Evolutionary conservation across 169 alveolate species (phyloP).

Genomic region (Amoebophrya sp.): DNA sequence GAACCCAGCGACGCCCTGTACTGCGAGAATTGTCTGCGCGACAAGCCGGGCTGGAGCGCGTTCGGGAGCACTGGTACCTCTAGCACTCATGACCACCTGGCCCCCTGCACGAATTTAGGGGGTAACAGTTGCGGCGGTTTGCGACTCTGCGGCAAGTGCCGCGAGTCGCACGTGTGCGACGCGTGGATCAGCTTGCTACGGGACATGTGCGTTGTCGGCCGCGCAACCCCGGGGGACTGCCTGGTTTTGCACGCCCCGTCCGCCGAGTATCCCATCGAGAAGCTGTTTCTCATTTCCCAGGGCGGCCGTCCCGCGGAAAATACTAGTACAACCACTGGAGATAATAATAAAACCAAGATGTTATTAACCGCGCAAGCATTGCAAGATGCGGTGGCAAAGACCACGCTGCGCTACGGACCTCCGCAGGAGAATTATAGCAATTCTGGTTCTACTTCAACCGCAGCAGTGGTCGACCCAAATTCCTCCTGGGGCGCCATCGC

Average conservation of each 20-base stretch:
- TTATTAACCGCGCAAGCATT: too few species aligned
- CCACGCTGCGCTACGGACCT: background rate
- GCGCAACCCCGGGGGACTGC: background rate
- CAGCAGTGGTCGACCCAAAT: background rate
- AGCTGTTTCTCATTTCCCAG: background rate
- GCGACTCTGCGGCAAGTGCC: background rate
- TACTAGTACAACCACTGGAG: too few species aligned
- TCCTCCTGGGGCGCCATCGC: background rate
- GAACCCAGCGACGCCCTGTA: background rate
- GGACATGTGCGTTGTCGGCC: background rate
- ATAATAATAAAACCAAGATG: too few species aligned
- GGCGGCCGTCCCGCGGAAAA: background rate
- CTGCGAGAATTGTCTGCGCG: background rate
- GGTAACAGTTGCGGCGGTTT: background rate
- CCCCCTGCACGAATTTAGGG: background rate
- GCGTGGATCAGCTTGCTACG: background rate
- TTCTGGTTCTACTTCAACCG: too few species aligned
- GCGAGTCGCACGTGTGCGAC: constrained; percentile 25
- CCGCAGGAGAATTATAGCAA: background rate
- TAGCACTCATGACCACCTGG: too few species aligned
- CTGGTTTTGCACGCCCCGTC: background rate
- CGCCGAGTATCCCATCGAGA: background rate
- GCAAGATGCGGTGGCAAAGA: background rate
- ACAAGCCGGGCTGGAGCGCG: too few species aligned
- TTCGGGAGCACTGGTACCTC: too few species aligned